These are phyloP conservation scores for Drechslera avenae DNA, from an alignment of 2,329 filamentous ascomycete genomes.

Conservation along the genomic window DNA sequence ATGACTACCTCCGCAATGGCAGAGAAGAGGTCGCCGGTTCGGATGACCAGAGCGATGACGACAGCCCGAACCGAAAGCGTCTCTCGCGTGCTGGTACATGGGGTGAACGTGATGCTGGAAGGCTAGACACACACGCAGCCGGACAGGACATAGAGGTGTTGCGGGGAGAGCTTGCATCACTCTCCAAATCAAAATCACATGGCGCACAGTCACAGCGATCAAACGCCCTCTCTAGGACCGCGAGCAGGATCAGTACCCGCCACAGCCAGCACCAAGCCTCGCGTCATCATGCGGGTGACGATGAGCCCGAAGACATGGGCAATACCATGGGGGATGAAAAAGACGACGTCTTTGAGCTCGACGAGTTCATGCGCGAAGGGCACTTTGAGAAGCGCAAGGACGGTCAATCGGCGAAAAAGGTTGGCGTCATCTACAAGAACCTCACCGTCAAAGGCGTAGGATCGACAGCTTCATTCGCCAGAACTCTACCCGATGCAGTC, in stretches of 20 bases:
- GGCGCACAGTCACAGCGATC: slow-evolving; percentile 28
- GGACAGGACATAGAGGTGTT: slow-evolving; percentile 66
- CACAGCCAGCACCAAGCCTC: slow-evolving; percentile 23
- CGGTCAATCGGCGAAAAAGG: slow-evolving; percentile 72
- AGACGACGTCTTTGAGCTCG: slow-evolving; percentile 69
- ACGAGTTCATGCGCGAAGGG: slow-evolving; percentile 72
- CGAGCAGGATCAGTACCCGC: slow-evolving; percentile 37
- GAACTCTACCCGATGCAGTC: slow-evolving; percentile 74
- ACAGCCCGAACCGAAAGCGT: slow-evolving; percentile 33
- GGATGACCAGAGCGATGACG: slow-evolving; percentile 20
- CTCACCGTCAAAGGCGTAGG: slow-evolving; percentile 73
- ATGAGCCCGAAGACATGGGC: slow-evolving; percentile 30
- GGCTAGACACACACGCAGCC: slow-evolving; percentile 58
- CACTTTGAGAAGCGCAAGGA: slow-evolving; percentile 75
- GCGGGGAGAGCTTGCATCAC: slow-evolving; percentile 58
- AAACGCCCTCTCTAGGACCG: slow-evolving; percentile 30
- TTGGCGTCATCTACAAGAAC: slow-evolving; percentile 78
- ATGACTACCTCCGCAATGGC: slow-evolving; percentile 25
- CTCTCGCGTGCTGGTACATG: slow-evolving; percentile 57
- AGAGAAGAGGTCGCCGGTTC: slow-evolving; percentile 21
- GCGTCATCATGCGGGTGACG: slow-evolving; percentile 16
- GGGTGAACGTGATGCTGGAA: slow-evolving; percentile 66
- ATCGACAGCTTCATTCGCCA: slow-evolving; percentile 69
- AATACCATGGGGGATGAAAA: slow-evolving; percentile 51
- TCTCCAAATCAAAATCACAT: slow-evolving; percentile 53